Conservation (phyloP, 352 stramenopile species). For the Phytophthora macrochlamydospora region DNA sequence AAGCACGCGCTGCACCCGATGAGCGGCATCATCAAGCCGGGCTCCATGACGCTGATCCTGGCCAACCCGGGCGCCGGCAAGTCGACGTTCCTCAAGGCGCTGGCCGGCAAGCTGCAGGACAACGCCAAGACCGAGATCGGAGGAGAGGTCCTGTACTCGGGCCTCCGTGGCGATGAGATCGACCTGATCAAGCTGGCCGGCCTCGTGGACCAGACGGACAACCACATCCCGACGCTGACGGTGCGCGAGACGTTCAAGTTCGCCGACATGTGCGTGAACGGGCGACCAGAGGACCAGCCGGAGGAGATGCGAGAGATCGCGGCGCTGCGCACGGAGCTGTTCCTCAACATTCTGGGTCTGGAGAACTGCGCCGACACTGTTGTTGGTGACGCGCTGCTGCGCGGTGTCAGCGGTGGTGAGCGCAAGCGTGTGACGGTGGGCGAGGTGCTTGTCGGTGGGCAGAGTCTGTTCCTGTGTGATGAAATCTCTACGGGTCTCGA, state of each 20-base stretch:
- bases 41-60: constrained; percentile 63
- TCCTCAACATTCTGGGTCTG: constrained; percentile 83
- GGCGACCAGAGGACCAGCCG: constrained; percentile 44
- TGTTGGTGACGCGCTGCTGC: constrained; percentile 82
- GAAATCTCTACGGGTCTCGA: constrained; percentile 95
- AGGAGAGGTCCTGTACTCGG: constrained; percentile 45
- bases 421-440: constrained; percentile 88
- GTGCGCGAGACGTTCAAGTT: constrained; percentile 95
- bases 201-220: constrained; percentile 72
- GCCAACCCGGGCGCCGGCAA: constrained; percentile 65
- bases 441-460: constrained; percentile 88
- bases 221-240: constrained; percentile 89
- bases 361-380: constrained; percentile 92
- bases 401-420: constrained; percentile 91
- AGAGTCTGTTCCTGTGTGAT: constrained; percentile 87
- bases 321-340: constrained; percentile 62
- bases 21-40: constrained; percentile 60
- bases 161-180: constrained; percentile 40
- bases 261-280: constrained; percentile 88
- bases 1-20: constrained; percentile 64
- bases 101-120: constrained; percentile 54
- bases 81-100: constrained; percentile 67
- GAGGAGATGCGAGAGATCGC: constrained; percentile 70
- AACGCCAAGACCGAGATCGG: constrained; percentile 26
- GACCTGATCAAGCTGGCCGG: constrained; percentile 58